Percentiles rank a stretch among this genome's conserved stretches.
These are phyloP conservation scores for Durotheca rogersii DNA, from an alignment of 495 filamentous ascomycete species.

Conservation along the genomic window DNA sequence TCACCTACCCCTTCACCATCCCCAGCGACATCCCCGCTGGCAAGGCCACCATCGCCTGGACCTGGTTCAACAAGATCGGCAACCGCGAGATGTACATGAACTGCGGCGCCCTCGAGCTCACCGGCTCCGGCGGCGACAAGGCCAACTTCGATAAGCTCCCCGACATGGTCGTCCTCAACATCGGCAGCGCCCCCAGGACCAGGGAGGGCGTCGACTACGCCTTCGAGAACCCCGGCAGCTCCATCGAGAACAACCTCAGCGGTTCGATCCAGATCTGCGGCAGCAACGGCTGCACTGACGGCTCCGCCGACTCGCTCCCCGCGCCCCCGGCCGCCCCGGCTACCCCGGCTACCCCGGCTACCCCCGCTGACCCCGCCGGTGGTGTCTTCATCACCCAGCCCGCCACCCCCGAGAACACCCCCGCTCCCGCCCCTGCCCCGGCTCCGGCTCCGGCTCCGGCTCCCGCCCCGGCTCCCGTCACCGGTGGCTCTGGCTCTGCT, in stretches of 20 bases:
- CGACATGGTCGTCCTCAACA: slow-evolving; percentile 79
- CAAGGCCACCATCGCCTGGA: slow-evolving; percentile 72
- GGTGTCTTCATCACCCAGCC: slow-evolving; percentile 20
- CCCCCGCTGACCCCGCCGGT: slow-evolving; percentile 10
- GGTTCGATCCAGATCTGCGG: slow-evolving; percentile 28
- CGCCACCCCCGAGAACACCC: not conserved
- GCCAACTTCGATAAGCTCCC: slow-evolving; percentile 62
- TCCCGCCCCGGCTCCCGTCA: too few relatives aligned
- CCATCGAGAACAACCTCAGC: slow-evolving; percentile 46
- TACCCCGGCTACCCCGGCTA: slow-evolving; percentile 1
- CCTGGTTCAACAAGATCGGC: slow-evolving; percentile 88
- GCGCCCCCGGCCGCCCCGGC: slow-evolving; percentile 16
- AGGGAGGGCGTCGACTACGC: slow-evolving; percentile 45
- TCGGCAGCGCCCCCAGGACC: slow-evolving; percentile 58
- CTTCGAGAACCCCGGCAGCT: slow-evolving; percentile 58
- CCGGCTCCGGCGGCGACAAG: slow-evolving; percentile 50
- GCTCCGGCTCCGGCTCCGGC: slow-evolving; percentile 18
- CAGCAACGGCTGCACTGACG: slow-evolving; percentile 14
- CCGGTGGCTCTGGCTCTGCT: slow-evolving; percentile 22
- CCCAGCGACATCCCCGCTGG: slow-evolving; percentile 61
- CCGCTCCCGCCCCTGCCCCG: slow-evolving; percentile 11
- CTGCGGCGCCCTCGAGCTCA: slow-evolving; percentile 73
- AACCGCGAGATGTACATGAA: slow-evolving; percentile 97
- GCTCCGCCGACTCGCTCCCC: not conserved
- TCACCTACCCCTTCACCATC: slow-evolving; percentile 57